These are phyloP conservation scores for Penicillium sp. DNA, from an alignment of 2,329 filamentous ascomycete species.

Conservation along the genomic window DNA sequence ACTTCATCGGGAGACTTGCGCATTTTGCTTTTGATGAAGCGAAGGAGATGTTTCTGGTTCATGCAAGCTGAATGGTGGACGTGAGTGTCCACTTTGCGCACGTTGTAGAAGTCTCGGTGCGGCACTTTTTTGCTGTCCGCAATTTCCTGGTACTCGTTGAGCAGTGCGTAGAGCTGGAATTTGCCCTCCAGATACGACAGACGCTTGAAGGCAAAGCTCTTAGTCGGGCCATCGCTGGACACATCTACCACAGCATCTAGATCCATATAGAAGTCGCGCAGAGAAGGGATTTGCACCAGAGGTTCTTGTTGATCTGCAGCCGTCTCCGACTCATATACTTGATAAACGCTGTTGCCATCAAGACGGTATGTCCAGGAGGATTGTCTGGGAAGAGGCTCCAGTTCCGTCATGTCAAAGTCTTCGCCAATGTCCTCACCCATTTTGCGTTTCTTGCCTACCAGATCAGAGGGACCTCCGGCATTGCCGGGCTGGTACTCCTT, in stretches of 20 bases:
- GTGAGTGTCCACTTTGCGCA: slow-evolving; percentile 97
- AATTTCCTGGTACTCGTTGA: slow-evolving; percentile 98
- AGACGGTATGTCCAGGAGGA: slow-evolving; percentile 77
- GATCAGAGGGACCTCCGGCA: slow-evolving; percentile 47
- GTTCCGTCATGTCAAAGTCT: slow-evolving; percentile 83
- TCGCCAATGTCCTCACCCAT: slow-evolving; percentile 89
- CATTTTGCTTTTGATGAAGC: slow-evolving; percentile 99
- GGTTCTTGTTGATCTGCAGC: slow-evolving; percentile 69
- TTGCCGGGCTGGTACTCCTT: slow-evolving; percentile 51
- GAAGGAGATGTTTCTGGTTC: slow-evolving; percentile 98
- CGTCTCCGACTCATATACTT: slow-evolving; percentile 78
- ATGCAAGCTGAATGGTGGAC: slow-evolving; percentile 99
- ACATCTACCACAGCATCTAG: slow-evolving; percentile 83
- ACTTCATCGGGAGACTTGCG: slow-evolving; percentile 96
- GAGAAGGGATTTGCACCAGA: slow-evolving; percentile 82
- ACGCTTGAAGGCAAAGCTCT: slow-evolving; percentile 94
- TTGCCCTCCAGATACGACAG: slow-evolving; percentile 96
- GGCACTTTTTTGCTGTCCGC: slow-evolving; percentile 97
- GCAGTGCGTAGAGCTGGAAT: slow-evolving; percentile 89
- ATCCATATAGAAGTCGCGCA: slow-evolving; percentile 95
- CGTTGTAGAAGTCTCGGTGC: slow-evolving; percentile 98
- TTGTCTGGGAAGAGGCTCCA: slow-evolving; percentile 73
- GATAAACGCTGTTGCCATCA: slow-evolving; percentile 86
- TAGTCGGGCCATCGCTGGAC: slow-evolving; percentile 94
- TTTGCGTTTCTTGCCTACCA: slow-evolving; percentile 71